Evolutionary conservation across 495 filamentous ascomycete genomes (phyloP), one percentile per base, ranked within the genome.

Genomic region (Trichoderma erinaceum): DNA sequence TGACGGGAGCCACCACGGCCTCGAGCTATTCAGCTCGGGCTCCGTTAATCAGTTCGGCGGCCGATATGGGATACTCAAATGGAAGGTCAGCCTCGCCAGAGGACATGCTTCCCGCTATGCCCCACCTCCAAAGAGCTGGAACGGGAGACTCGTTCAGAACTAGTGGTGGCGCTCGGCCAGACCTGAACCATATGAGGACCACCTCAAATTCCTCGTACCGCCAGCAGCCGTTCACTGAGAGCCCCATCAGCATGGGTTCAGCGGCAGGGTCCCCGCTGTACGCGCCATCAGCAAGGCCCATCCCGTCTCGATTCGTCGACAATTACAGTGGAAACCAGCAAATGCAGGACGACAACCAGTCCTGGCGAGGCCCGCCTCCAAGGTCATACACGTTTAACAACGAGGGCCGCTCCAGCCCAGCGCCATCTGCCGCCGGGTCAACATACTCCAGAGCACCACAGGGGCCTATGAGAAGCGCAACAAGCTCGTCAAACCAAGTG

Each of bases 51-150:
- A 72, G 73, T 25, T 79, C 78, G 67, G 82, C 85, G 15, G 80
- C 78, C 5, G 77, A 77, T 23, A 86, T 86, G 74, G 85, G 82
- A 41, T 85, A 83, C 68, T 79, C 74, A n/a, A 84, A 82, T 68
- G 78, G 73, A 18, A 74, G 80, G 48, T 72, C 80, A 32, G 78
- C 29, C 10, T 74, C 73, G 25, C 74, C 73, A 27, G 72, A 61
- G 4, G 25, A 61, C 56, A 61, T 61, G 56, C 12, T 68, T 4
- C 73, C 75, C 27, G 66, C 73, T 15, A 43, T 76, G 13, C 71
- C 73, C n/a, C 16, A 32, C 15, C 50, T 68, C 3, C 64, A 41
- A 35, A 43, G 61, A 6, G 21, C 69, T 25, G 69, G 66, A 18
- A 64, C 67, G 38, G 44, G 66, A 10, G 41, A 41, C 4, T 58